Evolutionary conservation across 805 yeast species (phyloP).

Genomic region (Saccharomycopsis microspora): DNA sequence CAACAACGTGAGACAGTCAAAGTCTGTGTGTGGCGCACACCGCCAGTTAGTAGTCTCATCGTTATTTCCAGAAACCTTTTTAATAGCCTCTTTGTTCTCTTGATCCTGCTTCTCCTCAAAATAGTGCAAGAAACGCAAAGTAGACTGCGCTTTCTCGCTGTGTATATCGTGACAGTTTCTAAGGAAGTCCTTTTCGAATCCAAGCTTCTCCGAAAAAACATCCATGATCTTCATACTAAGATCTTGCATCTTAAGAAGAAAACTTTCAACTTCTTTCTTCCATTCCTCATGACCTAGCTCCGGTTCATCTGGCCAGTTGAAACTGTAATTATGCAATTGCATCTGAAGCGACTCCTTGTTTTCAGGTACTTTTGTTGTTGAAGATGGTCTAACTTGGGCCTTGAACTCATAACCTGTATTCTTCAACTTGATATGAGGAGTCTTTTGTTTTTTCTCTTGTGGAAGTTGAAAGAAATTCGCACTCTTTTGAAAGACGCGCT

Average conservation of each 20-base stretch:
- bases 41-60: conserved; percentile 21
- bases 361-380: conserved; percentile 23
- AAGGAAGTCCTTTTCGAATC: conserved; percentile 22
- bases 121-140: conserved; percentile 25
- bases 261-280: conserved; percentile 18
- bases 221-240: conserved; percentile 21
- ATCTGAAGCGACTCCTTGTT: conserved; percentile 25
- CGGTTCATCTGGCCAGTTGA: conserved; percentile 24
- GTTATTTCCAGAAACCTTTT: conserved; percentile 15
- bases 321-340: conserved; percentile 22
- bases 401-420: conserved; percentile 26
- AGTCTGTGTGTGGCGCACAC: conserved; percentile 29
- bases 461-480: conserved; percentile 20
- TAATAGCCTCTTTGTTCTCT: not conserved
- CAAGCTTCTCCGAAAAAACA: conserved; percentile 24
- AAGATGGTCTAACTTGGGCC: conserved; percentile 26
- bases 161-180: conserved; percentile 22
- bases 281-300: conserved; percentile 23
- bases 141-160: conserved; percentile 23
- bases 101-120: conserved; percentile 18
- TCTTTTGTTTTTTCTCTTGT: conserved; percentile 20
- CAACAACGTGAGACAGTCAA: conserved; percentile 25
- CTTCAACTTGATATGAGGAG: conserved; percentile 23
- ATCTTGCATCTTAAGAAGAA: conserved; percentile 20
- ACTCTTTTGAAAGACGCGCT: conserved; percentile 21